Base-by-base conservation (phyloP, 2,329 filamentous ascomycete genomes). In the Albifimbria verrucaria region DNA sequence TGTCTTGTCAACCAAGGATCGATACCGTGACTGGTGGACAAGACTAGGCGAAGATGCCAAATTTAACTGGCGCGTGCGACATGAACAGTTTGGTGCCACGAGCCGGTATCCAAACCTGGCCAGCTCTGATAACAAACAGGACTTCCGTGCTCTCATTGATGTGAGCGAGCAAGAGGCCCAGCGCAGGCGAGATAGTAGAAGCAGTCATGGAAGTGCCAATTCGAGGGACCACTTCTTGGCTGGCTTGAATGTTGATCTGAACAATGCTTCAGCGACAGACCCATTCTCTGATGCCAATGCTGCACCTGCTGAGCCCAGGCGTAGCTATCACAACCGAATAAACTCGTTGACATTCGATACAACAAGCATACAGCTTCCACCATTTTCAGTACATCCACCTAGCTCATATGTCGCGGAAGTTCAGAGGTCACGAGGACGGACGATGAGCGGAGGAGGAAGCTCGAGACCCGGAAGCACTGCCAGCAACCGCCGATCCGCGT, bases 241-340 rank as follows among this genome's bases (percentile, higher is more conserved):
- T 12, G 66, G 65, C 2, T 65, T 78, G 5, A 67, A 64, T 22
- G 62, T 77, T 36, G 67, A 68, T 54, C 68, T 75, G 26, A 66
- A 70, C 28, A 61, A 55, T 21, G 56, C 59, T 4, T 51, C 57
- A 18, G 53, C 49, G 39, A 50, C 67, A 24, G 62, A 80, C 55
- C 78, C 78, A 3, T 82, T 82, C 59, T 75, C 74, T 15, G 80
- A 83, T 57, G 60, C 63, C 45, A 76, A 80, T 57, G 69, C 69
- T 24, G 58, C 73, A 26, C 58, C 69, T 3, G 70, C 73, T 72
- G 2, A 70, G 72, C 47, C 72, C 72, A 12, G 32, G 32, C 32
- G 32, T 17, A 39, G 32, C 32, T n/a, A 17, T 39, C 32, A 39
- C 11, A n/a, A n/a, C 32, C 12, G 32, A n/a, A 52, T 67, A 72